Evolutionary conservation across 768 basidiomycete species (phyloP).

Genomic region (Pisolithus tinctorius): DNA sequence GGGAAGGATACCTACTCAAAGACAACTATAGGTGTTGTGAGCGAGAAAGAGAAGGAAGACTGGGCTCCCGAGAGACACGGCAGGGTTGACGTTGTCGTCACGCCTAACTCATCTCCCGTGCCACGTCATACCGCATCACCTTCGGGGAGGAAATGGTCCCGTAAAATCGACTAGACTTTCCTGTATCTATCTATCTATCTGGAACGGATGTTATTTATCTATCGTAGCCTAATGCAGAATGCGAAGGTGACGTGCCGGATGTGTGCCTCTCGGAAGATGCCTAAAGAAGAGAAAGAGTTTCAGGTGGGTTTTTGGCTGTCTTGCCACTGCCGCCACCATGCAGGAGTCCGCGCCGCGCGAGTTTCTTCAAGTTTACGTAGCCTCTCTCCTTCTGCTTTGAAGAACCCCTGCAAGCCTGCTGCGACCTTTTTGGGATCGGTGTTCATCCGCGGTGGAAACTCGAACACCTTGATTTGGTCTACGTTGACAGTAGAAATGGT

Average conservation of each 20-base stretch:
- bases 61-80: constrained; percentile 20
- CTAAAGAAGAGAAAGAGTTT: neutral
- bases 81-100: constrained; percentile 39
- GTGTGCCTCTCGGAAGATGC: neutral
- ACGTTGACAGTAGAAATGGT: constrained; percentile 10
- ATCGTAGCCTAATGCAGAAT: neutral
- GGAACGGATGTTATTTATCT: constrained; percentile 15
- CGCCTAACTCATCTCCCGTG: constrained; percentile 32
- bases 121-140: constrained; percentile 37
- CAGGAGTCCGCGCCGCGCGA: constrained; percentile 17
- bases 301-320: constrained; percentile 11
- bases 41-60: constrained; percentile 21
- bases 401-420: constrained; percentile 18
- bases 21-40: constrained; percentile 12
- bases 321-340: constrained; percentile 28
- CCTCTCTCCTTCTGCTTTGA: constrained; percentile 18
- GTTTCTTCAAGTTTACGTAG: constrained; percentile 15
- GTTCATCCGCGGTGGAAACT: constrained; percentile 4
- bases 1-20: constrained; percentile 23
- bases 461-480: constrained; percentile 8
- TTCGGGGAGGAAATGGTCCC: constrained; percentile 60
- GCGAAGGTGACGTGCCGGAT: neutral
- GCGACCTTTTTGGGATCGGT: constrained; percentile 11
- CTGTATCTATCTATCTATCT: constrained; percentile 10
- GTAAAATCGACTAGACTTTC: constrained; percentile 58